phyloP scores from a whole-genome alignment of 140 eudicot species.

The Ambrosia hybrid region DNA sequence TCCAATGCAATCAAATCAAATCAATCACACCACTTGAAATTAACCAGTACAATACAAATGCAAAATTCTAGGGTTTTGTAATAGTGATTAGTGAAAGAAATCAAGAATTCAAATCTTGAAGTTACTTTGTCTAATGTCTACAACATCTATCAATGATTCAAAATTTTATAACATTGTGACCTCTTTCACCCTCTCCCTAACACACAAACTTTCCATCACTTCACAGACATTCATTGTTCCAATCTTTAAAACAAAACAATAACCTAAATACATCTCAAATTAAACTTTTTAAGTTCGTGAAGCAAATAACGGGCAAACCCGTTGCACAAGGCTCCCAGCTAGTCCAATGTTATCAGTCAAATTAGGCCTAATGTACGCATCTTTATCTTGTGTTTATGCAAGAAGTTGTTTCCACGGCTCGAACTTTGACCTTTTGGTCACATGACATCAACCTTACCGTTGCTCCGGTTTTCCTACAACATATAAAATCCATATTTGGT shows the following conservation, averaged over 20 bases:
- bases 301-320: too few species aligned
- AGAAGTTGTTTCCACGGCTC: too few species aligned
- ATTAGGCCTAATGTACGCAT: background rate
- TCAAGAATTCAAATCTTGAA: slow-evolving; percentile 32
- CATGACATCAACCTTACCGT: too few species aligned
- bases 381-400: too few species aligned
- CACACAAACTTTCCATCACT: slow-evolving; percentile 35
- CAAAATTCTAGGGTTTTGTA: slow-evolving; percentile 35
- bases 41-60: slow-evolving; percentile 30
- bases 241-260: background rate
- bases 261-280: slow-evolving; percentile 8
- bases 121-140: slow-evolving; percentile 21
- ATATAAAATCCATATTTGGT: slow-evolving; percentile 4
- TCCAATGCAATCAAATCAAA: slow-evolving; percentile 43
- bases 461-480: background rate
- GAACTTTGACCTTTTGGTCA: too few species aligned
- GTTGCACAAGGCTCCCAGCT: too few species aligned
- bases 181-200: slow-evolving; percentile 25
- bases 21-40: slow-evolving; percentile 9
- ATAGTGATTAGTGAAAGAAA: slow-evolving; percentile 29
- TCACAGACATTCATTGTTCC: slow-evolving; percentile 16
- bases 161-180: slow-evolving; percentile 17
- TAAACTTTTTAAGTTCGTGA: background rate
- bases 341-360: too few species aligned
- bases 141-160: slow-evolving; percentile 14